These are phyloP conservation scores for Cicer yamashitae DNA, from an alignment of 306 rosid species.

Conservation along the genomic window DNA sequence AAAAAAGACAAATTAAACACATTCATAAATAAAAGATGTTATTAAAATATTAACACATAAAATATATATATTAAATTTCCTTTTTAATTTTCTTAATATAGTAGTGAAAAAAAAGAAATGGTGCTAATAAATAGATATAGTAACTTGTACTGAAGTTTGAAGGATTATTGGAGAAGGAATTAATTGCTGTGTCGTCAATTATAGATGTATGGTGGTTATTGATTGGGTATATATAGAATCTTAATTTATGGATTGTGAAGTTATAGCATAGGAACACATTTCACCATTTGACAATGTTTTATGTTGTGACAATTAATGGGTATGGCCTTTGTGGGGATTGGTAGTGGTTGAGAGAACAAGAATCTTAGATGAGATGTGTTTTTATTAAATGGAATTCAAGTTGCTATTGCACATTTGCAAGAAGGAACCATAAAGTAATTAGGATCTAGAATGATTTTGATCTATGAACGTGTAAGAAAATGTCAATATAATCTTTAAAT, in stretches of 20 bases:
- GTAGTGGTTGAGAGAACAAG: conserved; percentile 5
- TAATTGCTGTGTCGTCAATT: neutral
- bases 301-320: conserved; percentile 1
- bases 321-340: conserved; percentile 16
- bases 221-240: neutral
- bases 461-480: no score
- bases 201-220: neutral
- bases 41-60: no score
- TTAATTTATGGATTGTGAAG: conserved; percentile 6
- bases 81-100: no score
- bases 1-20: no score
- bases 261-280: neutral
- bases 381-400: neutral
- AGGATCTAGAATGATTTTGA: no score
- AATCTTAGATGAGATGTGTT: neutral
- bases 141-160: no score
- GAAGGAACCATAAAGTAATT: neutral
- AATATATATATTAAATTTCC: no score
- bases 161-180: neutral
- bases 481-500: no score
- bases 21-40: no score
- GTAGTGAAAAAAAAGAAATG: no score
- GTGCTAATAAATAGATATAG: neutral
- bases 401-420: neutral
- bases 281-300: neutral